phyloP scores from a whole-genome alignment of 2,329 filamentous ascomycete genomes.

The Emmonsiellopsis sp. region DNA sequence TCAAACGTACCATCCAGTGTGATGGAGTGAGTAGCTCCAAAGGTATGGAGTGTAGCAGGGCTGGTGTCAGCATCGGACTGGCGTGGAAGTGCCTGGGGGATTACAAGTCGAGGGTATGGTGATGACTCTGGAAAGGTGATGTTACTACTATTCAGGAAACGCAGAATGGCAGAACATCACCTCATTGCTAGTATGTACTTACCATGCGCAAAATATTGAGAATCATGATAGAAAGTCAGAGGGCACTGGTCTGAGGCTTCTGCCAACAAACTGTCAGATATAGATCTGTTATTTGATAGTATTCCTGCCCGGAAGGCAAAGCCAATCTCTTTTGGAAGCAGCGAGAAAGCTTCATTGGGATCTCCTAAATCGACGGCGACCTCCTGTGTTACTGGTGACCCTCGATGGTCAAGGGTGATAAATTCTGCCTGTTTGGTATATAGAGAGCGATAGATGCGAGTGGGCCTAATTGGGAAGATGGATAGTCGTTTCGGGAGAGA shows the following conservation, averaged over 20 bases:
- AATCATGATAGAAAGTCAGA: not conserved
- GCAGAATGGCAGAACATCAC: not conserved
- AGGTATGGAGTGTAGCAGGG: not conserved
- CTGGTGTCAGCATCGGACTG: not conserved
- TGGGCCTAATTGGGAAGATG: slow-evolving; percentile 1
- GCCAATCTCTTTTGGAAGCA: not conserved
- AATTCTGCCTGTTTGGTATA: not conserved
- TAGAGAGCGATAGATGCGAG: slow-evolving; percentile 5
- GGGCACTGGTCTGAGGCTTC: not conserved
- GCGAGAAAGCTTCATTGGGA: not conserved
- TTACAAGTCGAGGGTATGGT: not conserved
- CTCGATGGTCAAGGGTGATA: not conserved
- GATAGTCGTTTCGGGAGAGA: no score
- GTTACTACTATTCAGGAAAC: not conserved
- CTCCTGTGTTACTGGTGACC: not conserved
- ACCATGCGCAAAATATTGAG: not conserved
- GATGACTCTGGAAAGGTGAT: not conserved
- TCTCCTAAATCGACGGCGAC: not conserved
- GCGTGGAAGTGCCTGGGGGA: not conserved
- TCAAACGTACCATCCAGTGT: not conserved
- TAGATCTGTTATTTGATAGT: not conserved
- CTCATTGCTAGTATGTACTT: not conserved
- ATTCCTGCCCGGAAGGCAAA: not conserved
- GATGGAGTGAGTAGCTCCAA: not conserved
- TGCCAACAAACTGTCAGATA: not conserved